These are phyloP conservation scores for Solanum ossicruentum DNA, from an alignment of 257 asterid genomes.

Conservation along the genomic window DNA sequence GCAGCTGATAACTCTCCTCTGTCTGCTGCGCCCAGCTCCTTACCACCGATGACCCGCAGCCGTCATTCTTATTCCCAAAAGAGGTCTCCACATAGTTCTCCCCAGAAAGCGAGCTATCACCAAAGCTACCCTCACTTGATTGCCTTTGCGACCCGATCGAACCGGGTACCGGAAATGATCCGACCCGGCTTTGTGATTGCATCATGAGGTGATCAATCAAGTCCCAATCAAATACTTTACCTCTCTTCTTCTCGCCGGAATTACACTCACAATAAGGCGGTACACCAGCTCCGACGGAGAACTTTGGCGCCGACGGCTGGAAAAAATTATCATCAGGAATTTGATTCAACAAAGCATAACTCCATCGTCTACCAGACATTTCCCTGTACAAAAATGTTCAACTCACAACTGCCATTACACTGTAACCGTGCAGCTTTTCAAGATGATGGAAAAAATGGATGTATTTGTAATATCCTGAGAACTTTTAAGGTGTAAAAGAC, in stretches of 20 bases:
- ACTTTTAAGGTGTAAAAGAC: not conserved
- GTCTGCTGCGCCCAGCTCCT: slow-evolving; percentile 99
- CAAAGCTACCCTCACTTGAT: slow-evolving; percentile 94
- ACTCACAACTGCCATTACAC: slow-evolving; percentile 27
- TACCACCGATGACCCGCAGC: slow-evolving; percentile 40
- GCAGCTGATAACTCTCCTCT: slow-evolving; percentile 94
- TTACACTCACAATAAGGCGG: slow-evolving; percentile 16
- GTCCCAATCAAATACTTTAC: slow-evolving; percentile 53
- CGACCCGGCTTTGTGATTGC: slow-evolving; percentile 45
- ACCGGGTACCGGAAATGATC: slow-evolving; percentile 27
- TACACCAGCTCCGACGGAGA: slow-evolving; percentile 21
- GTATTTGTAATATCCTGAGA: slow-evolving; percentile 10
- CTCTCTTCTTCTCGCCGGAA: slow-evolving; percentile 46
- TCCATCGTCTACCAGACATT: slow-evolving; percentile 69
- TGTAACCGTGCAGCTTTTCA: not conserved
- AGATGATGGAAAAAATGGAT: slow-evolving; percentile 7
- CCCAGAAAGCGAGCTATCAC: slow-evolving; percentile 79
- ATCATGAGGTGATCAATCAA: slow-evolving; percentile 46
- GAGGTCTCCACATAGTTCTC: slow-evolving; percentile 42
- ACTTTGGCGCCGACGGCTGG: slow-evolving; percentile 31
- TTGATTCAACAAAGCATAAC: slow-evolving; percentile 56
- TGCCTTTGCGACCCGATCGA: slow-evolving; percentile 67
- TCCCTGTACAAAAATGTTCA: slow-evolving; percentile 15
- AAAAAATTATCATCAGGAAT: slow-evolving; percentile 35
- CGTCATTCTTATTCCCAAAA: slow-evolving; percentile 11